A percentile compares a stretch with the other conserved stretches of the same genome.
Evolutionary conservation across 2,329 filamentous ascomycete species (phyloP).

Genomic region (Anisogramma anomala): DNA sequence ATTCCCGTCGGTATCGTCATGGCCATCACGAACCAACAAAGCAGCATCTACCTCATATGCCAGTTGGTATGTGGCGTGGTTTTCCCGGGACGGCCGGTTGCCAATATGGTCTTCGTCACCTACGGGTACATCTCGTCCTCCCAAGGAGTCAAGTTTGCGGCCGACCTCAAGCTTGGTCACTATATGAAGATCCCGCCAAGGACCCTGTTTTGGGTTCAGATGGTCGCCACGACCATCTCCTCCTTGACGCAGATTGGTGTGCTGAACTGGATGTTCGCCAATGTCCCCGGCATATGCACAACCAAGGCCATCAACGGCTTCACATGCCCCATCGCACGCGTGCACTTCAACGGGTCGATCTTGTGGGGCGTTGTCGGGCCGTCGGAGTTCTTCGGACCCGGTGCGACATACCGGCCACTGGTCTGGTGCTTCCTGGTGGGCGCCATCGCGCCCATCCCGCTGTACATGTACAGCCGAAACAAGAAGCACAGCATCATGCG

Average conservation of each 20-base stretch:
- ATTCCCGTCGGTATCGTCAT: slow-evolving; percentile 88
- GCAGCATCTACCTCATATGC: slow-evolving; percentile 75
- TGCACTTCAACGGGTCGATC: slow-evolving; percentile 84
- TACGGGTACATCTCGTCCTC: slow-evolving; percentile 84
- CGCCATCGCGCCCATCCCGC: slow-evolving; percentile 57
- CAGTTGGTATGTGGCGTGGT: slow-evolving; percentile 72
- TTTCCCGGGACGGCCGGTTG: slow-evolving; percentile 75
- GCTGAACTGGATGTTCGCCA: slow-evolving; percentile 80
- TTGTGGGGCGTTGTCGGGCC: slow-evolving; percentile 85
- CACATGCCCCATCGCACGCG: slow-evolving; percentile 74
- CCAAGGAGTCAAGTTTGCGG: slow-evolving; percentile 80
- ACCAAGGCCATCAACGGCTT: slow-evolving; percentile 73
- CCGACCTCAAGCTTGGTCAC: slow-evolving; percentile 76
- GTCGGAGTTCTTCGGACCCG: slow-evolving; percentile 65
- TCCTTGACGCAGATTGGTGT: slow-evolving; percentile 73
- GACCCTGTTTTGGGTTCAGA: slow-evolving; percentile 68
- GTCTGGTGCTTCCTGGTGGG: slow-evolving; percentile 76
- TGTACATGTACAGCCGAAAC: slow-evolving; percentile 60
- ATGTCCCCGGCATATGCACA: slow-evolving; percentile 69
- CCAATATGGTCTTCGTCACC: slow-evolving; percentile 88
- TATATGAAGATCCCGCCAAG: slow-evolving; percentile 80
- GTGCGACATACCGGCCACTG: slow-evolving; percentile 61
- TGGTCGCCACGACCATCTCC: slow-evolving; percentile 63
- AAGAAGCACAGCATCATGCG: slow-evolving; percentile 52
- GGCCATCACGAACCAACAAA: slow-evolving; percentile 85